phyloP scores from a whole-genome alignment of 192 early-diverging fungal species.

The Umbelopsis ramanniana region DNA sequence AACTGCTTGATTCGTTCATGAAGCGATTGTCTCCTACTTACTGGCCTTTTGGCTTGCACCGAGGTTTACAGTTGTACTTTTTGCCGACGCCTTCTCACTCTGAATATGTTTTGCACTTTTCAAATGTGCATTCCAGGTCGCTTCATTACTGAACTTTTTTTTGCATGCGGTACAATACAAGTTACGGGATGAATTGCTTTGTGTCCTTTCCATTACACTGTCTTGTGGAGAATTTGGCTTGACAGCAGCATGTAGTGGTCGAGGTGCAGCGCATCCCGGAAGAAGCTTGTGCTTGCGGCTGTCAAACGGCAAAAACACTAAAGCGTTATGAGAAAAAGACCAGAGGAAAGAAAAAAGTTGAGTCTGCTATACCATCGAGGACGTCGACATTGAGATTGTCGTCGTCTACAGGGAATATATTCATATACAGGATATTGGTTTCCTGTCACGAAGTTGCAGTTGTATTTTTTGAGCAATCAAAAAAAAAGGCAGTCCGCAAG shows the following conservation, averaged over 20 bases:
- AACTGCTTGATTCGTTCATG: background rate
- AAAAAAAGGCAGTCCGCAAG: background rate
- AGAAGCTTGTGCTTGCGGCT: background rate
- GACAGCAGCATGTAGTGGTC: background rate
- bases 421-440: background rate
- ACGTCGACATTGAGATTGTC: background rate
- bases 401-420: slow-evolving; percentile 1
- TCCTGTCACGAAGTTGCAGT: background rate
- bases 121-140: slow-evolving; percentile 50
- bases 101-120: slow-evolving; percentile 57
- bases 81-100: slow-evolving; percentile 41
- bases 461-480: background rate
- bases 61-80: slow-evolving; percentile 20
- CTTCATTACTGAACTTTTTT: slow-evolving; percentile 53
- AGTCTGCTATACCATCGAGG: background rate
- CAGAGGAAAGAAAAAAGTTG: background rate
- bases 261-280: background rate
- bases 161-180: slow-evolving; percentile 51
- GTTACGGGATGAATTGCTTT: background rate
- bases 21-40: slow-evolving; percentile 6
- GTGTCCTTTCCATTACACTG: background rate
- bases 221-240: background rate
- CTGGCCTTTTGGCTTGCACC: slow-evolving; percentile 2
- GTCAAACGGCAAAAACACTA: slow-evolving; percentile 11
- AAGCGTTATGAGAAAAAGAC: background rate